phyloP scores from a whole-genome alignment of 805 yeast species.

The Metschnikowia gruessii region DNA sequence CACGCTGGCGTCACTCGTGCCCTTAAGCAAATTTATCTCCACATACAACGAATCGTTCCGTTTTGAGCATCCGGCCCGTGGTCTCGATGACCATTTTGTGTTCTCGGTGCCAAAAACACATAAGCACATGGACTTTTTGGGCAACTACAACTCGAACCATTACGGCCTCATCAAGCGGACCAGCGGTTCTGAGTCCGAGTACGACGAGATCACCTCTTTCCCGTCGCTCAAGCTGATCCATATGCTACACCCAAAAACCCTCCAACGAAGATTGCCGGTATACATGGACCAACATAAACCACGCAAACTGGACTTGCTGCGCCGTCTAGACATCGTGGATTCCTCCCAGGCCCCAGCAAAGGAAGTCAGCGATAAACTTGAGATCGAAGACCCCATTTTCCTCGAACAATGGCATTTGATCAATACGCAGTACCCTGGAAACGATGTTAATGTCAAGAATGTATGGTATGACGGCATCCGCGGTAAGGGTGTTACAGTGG shows the following conservation, averaged over 20 bases:
- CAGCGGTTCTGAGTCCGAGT: slow-evolving; percentile 24
- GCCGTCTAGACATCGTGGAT: slow-evolving; percentile 36
- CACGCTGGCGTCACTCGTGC: slow-evolving; percentile 23
- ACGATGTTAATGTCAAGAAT: slow-evolving; percentile 83
- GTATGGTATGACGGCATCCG: slow-evolving; percentile 81
- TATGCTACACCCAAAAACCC: slow-evolving; percentile 48
- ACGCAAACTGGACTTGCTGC: neutral
- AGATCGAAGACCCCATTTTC: slow-evolving; percentile 82
- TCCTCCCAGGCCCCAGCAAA: slow-evolving; percentile 48
- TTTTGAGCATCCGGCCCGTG: slow-evolving; percentile 65
- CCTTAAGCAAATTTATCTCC: slow-evolving; percentile 34
- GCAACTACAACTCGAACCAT: slow-evolving; percentile 33
- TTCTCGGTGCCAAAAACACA: slow-evolving; percentile 53
- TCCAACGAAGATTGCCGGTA: slow-evolving; percentile 60
- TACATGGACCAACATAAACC: slow-evolving; percentile 25
- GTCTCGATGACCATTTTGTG: slow-evolving; percentile 60
- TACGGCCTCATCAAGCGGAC: slow-evolving; percentile 29
- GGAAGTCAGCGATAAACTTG: slow-evolving; percentile 50
- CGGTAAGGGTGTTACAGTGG: slow-evolving; percentile 80
- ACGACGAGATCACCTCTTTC: slow-evolving; percentile 24
- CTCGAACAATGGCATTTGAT: slow-evolving; percentile 87
- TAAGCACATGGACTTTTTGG: slow-evolving; percentile 32
- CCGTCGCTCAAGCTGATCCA: slow-evolving; percentile 49
- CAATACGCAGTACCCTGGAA: slow-evolving; percentile 67
- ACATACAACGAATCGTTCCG: slow-evolving; percentile 35